Conservation (phyloP, 2,329 filamentous ascomycete species). For the Beauveria australis region DNA sequence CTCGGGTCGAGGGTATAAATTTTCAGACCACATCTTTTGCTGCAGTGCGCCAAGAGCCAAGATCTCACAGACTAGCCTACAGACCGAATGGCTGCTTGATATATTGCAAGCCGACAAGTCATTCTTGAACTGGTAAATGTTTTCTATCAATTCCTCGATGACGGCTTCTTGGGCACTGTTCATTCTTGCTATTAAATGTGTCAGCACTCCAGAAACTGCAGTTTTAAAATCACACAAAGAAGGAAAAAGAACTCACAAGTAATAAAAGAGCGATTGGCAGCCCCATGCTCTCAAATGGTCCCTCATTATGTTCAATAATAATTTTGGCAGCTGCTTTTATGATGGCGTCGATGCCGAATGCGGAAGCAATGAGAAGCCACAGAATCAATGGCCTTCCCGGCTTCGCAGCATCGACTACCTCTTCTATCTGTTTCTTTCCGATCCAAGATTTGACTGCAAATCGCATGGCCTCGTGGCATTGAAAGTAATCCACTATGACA, state of each 20-base stretch:
- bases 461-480: constrained; percentile 12
- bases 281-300: not conserved
- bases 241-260: not conserved
- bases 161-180: not conserved
- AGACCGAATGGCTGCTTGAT: not conserved
- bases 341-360: not conserved
- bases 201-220: not conserved
- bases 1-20: not conserved
- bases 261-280: not conserved
- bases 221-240: not conserved
- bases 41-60: not conserved
- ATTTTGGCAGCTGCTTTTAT: not conserved
- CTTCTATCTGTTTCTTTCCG: fast-evolving
- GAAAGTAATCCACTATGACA: constrained; percentile 1
- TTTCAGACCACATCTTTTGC: not conserved
- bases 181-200: not conserved
- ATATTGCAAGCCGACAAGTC: not conserved
- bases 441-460: not conserved
- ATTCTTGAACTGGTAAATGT: not conserved
- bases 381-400: not conserved
- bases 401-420: not conserved
- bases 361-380: not conserved
- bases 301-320: not conserved
- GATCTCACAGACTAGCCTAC: not conserved
- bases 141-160: not conserved